A percentile compares a stretch with the other conserved stretches of the same genome.
Evolutionary conservation across 73 alveolate species (phyloP).

Genomic region (Tetrahymena elliotti): DNA sequence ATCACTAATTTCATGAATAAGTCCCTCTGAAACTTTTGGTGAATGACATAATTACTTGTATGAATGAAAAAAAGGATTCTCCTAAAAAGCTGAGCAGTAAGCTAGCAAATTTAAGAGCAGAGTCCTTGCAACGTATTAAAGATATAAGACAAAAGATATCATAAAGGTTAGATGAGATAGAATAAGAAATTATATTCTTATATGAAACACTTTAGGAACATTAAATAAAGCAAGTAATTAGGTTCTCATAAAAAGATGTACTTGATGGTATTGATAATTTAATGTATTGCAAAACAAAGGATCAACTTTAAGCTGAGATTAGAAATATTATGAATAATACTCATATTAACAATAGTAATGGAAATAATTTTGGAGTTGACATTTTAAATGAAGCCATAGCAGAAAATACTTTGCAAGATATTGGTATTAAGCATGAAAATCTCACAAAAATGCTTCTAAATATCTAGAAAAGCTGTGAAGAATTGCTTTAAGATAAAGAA

Average conservation of each 20-base stretch:
- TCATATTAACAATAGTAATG: background rate
- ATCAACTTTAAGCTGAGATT: background rate
- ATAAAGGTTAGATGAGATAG: background rate
- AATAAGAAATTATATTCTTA: background rate
- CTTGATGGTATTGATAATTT: background rate
- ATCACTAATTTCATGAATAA: background rate
- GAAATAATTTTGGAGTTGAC: background rate
- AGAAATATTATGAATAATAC: background rate
- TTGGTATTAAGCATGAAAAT: background rate
- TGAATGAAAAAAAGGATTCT: background rate
- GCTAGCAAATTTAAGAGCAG: background rate
- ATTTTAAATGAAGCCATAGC: background rate
- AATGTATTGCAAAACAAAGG: background rate
- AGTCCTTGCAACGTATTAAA: background rate
- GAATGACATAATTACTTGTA: background rate
- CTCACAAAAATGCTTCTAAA: background rate
- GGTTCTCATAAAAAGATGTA: background rate
- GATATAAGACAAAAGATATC: background rate
- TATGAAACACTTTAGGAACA: background rate
- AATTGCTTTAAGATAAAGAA: background rate
- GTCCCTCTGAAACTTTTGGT: background rate
- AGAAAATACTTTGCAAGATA: background rate
- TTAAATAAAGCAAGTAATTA: background rate
- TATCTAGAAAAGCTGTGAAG: background rate
- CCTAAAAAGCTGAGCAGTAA: background rate